Base-by-base conservation (phyloP, 192 early-diverging fungal species). In the Phlyctochytrium planicorne region DNA sequence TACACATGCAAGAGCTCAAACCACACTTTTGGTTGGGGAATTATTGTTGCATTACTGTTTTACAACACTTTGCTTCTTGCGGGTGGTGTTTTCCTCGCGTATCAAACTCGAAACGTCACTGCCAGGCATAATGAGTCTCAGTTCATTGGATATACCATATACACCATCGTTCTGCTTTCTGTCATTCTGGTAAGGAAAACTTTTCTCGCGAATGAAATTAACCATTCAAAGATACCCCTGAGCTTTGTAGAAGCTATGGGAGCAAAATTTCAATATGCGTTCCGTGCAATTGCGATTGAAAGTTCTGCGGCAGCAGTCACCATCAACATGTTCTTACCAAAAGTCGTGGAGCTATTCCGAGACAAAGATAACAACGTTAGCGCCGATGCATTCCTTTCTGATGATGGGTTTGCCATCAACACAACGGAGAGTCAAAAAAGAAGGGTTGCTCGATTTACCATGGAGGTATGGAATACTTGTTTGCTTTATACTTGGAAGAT, bases 61-160 rank as follows among this genome's bases (percentile, higher is more conserved):
- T 29, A 25, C 16, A 57, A 57, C 55, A 6, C 20, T 12, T 34
- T 62, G 17, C 10, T 62, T 12, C 35, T 62, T 34, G 61, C 4
- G 14, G 61, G 14, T 14, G 61, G 61, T 23, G 31, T 34, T 14
- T 62, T 6, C 24, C 50, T 62, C 35, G 61, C 61, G 4, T 62
- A 62, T 25, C 30, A 62, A 4, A 62, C 61, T 12, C 14, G 61
- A 6, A 55, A 55, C 24, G 50, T 62, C 17, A 24, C 10, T 4
- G 61, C 4, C 20, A 10, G 4, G 50, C 35, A 52, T 62, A 14
- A 34, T 25, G 61, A 62, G 50, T 23, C 20, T 6, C 4, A 36
- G 16, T 52, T 36, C 35, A 14, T 62, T 25, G 61, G 24, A 55
- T 62, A 24, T 34, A 62, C 35, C 25, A 62, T 62, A 4, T 62